phyloP scores from a whole-genome alignment of 306 rosid species.

The Benincasa hispida region DNA sequence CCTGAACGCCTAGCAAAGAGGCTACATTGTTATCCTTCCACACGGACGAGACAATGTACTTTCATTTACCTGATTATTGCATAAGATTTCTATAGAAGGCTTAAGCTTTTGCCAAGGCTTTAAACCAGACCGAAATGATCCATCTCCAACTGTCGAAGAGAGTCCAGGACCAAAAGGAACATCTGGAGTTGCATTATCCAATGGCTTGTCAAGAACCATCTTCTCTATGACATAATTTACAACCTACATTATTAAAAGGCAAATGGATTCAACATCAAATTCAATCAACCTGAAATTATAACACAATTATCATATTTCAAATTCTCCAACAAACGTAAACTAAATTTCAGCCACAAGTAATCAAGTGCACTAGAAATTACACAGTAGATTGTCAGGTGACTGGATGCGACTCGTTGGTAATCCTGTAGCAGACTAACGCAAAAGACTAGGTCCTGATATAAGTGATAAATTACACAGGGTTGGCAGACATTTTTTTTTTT shows the following conservation, averaged over 20 bases:
- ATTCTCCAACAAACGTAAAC: not conserved
- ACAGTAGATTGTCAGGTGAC: not conserved
- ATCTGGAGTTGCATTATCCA: slow-evolving; percentile 52
- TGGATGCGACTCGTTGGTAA: not conserved
- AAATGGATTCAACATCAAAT: not conserved
- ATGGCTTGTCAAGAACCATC: slow-evolving; percentile 90
- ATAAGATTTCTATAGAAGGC: slow-evolving; percentile 87
- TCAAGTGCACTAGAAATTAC: not conserved
- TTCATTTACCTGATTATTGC: slow-evolving; percentile 85
- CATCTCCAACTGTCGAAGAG: slow-evolving; percentile 54
- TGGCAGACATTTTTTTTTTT: too few relatives aligned
- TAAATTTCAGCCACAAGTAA: not conserved
- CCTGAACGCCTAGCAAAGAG: not conserved
- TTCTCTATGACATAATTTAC: slow-evolving; percentile 82
- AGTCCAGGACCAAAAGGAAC: slow-evolving; percentile 54
- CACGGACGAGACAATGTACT: slow-evolving; percentile 1
- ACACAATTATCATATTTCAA: not conserved
- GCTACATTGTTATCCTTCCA: not conserved
- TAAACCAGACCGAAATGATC: slow-evolving; percentile 68
- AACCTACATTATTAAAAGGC: slow-evolving; percentile 33
- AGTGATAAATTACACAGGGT: not conserved
- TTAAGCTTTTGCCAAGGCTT: slow-evolving; percentile 83
- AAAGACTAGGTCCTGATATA: not conserved
- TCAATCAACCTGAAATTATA: not conserved
- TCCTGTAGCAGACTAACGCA: not conserved